Evolutionary conservation across 2,329 filamentous ascomycete genomes (phyloP), one percentile per base, ranked within the genome.

Genomic region (Trichoderma semiorbis): DNA sequence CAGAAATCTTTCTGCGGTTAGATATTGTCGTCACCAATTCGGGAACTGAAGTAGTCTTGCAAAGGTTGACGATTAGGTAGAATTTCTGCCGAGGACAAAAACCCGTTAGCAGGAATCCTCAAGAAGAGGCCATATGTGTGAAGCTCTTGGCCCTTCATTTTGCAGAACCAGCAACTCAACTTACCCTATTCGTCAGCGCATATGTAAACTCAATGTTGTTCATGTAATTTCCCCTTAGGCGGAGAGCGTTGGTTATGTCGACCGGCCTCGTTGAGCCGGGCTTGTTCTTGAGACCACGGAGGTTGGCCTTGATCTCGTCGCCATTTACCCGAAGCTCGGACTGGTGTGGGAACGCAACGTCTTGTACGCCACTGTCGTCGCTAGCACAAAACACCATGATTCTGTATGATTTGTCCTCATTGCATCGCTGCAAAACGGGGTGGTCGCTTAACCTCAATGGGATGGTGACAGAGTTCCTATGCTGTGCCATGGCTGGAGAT

Each of bases 251-350:
- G 8, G 96, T 99, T 73, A 99, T 92, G 81, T 99, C 96, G 61
- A 93, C 94, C 8, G 96, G 96, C 77, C 94, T 91, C 53, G 96
- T 99, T 58, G 96, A 97, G 26, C 96, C 96, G 7, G 95, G 93
- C 80, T 96, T 97, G 80, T 97, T 98, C 83, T 99, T 99, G 73
- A 99, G 83, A 5, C 96, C 96, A 75, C 96, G 92, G 75, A 97
- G 87, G 79, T 98, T 99, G n/a, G 92, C 92, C 81, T 95, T 96
- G 75, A 98, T 88, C 71, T 98, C 94, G 39, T 92, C 92, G 11
- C 90, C 88, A 76, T 99, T 99, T 70, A 97, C 89, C 79, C 94
- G 95, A 71, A 99, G 87, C 79, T 99, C 96, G 36, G 96, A 92
- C 82, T 98, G 94, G 76, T 95, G 90, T 2, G 96, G 96, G 75